Evolutionary conservation across 345 rosid species (phyloP).

Genomic region (Laguncularia racemosa): DNA sequence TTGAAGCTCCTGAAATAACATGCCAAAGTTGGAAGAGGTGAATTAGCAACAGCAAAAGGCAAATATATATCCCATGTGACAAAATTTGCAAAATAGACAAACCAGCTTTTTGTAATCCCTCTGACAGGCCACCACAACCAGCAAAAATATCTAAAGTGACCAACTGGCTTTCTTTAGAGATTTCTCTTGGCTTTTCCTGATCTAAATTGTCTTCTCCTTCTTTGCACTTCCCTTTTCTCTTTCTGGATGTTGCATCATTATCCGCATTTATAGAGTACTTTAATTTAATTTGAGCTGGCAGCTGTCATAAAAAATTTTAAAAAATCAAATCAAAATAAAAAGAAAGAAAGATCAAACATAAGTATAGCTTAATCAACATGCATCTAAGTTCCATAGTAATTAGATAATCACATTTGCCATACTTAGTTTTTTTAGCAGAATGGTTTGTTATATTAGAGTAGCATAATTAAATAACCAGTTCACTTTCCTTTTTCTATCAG

Average conservation of each 20-base stretch:
- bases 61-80: not conserved
- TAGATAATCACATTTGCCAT: no score
- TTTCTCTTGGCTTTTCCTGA: constrained; percentile 25
- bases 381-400: no score
- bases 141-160: constrained; percentile 81
- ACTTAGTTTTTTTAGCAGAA: no score
- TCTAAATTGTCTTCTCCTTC: constrained; percentile 40
- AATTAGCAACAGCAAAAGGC: not conserved
- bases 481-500: no score
- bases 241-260: constrained; percentile 42
- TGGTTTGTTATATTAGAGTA: no score
- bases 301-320: constrained; percentile 33
- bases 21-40: not conserved
- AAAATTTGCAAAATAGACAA: not conserved
- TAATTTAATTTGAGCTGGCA: constrained; percentile 45
- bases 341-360: no score
- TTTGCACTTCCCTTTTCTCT: constrained; percentile 69
- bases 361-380: no score
- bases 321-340: constrained; percentile 2
- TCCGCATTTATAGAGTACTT: constrained; percentile 34
- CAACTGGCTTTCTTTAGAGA: constrained; percentile 23
- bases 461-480: no score
- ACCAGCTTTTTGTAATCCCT: constrained; percentile 66
- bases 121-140: constrained; percentile 83
- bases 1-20: constrained; percentile 45